These are phyloP conservation scores for Nephelium lappaceum DNA, from an alignment of 345 rosid species.

Conservation along the genomic window DNA sequence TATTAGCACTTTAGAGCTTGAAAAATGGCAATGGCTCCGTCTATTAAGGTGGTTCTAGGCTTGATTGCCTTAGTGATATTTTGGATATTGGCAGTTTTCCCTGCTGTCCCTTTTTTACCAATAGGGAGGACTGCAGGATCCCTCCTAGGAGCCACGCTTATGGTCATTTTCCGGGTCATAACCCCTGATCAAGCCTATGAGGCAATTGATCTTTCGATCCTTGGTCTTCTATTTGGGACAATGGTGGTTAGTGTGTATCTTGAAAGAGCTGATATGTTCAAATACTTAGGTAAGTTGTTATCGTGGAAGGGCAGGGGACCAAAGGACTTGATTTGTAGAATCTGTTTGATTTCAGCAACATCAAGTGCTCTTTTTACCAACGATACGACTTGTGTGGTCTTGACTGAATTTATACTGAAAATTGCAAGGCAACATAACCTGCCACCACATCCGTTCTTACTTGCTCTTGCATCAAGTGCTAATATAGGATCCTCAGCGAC, in stretches of 20 bases:
- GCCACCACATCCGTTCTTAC: slow-evolving; percentile 76
- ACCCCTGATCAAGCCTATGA: slow-evolving; percentile 77
- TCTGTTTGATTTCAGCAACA: slow-evolving; percentile 71
- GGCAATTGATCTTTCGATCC: slow-evolving; percentile 80
- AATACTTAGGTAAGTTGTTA: slow-evolving; percentile 68
- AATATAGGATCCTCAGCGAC: slow-evolving; percentile 89
- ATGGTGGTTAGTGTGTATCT: slow-evolving; percentile 88
- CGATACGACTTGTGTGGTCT: slow-evolving; percentile 76
- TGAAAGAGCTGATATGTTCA: slow-evolving; percentile 80
- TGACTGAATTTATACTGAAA: slow-evolving; percentile 83
- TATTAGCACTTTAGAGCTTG: neutral
- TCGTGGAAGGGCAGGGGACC: slow-evolving; percentile 77
- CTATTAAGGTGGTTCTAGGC: slow-evolving; percentile 57
- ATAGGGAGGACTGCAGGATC: slow-evolving; percentile 93
- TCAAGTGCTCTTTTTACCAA: slow-evolving; percentile 90
- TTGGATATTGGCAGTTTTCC: slow-evolving; percentile 88
- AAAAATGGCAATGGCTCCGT: slow-evolving; percentile 65
- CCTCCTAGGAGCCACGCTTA: slow-evolving; percentile 78
- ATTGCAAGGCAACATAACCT: slow-evolving; percentile 79
- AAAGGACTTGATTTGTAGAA: slow-evolving; percentile 66
- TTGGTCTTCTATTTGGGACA: slow-evolving; percentile 87
- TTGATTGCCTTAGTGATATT: slow-evolving; percentile 67
- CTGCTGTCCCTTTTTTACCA: slow-evolving; percentile 74
- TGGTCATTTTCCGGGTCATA: slow-evolving; percentile 75
- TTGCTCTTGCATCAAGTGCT: slow-evolving; percentile 84